Percentiles rank a stretch among this genome's conserved stretches.
These are phyloP conservation scores for Erythrophleum fordii DNA, from an alignment of 306 rosid genomes.

Conservation along the genomic window DNA sequence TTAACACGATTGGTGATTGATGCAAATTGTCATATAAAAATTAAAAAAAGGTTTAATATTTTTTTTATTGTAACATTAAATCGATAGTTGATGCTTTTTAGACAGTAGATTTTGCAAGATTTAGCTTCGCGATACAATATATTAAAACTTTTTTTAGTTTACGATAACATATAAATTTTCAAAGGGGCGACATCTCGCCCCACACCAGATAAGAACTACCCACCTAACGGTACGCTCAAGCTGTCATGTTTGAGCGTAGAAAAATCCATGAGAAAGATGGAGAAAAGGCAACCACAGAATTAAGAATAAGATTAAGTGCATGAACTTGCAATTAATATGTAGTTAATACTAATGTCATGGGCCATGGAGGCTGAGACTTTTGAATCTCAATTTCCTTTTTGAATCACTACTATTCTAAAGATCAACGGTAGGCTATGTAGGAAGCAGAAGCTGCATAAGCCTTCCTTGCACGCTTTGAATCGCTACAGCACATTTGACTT, in stretches of 20 bases:
- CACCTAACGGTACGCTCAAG: slow-evolving; percentile 39
- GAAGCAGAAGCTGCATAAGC: not conserved
- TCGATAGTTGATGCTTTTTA: not conserved
- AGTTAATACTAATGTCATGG: not conserved
- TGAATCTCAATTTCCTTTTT: too few species aligned
- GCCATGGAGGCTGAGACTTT: slow-evolving; percentile 9
- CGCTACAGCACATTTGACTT: not conserved
- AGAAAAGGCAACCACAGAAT: not conserved
- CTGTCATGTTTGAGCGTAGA: slow-evolving; percentile 31
- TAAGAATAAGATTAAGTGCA: slow-evolving; percentile 30
- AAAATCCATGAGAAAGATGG: slow-evolving; percentile 5
- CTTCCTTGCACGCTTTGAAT: not conserved
- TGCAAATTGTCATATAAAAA: not conserved
- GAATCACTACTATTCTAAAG: not conserved
- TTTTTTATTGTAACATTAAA: too few species aligned
- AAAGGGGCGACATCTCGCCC: slow-evolving; percentile 10
- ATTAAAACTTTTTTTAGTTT: not conserved
- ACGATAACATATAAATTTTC: not conserved
- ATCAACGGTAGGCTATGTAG: not conserved
- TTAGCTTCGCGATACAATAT: not conserved
- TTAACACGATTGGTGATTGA: not conserved
- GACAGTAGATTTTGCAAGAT: not conserved
- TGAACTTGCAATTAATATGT: slow-evolving; percentile 36
- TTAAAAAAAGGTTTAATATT: not conserved
- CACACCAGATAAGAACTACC: slow-evolving; percentile 39